Evolutionary conservation across 352 stramenopile species (phyloP).

Genomic region (Globisporangium camurandrum): DNA sequence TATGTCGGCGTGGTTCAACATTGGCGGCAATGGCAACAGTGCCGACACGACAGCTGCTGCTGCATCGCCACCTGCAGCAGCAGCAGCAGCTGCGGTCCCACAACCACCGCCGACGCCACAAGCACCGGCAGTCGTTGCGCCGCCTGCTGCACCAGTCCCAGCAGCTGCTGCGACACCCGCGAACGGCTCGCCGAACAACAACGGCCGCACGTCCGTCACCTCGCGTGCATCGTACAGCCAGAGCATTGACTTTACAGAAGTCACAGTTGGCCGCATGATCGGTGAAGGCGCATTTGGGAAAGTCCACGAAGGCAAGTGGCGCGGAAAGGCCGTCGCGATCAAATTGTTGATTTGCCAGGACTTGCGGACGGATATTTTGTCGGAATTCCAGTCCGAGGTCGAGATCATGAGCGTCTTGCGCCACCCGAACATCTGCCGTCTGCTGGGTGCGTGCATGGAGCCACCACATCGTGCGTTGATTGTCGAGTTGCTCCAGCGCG

Average conservation of each 20-base stretch:
- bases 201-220: conserved; percentile 4
- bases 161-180: conserved; percentile 4
- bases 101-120: conserved; percentile 6
- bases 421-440: conserved; percentile 96
- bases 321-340: conserved; percentile 47
- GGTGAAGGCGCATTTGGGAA: conserved; percentile 77
- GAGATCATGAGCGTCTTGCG: conserved; percentile 87
- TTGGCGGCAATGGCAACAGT: conserved; percentile 32
- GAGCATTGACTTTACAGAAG: conserved; percentile 55
- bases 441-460: conserved; percentile 92
- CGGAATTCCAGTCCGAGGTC: conserved; percentile 75
- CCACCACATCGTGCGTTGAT: conserved; percentile 92
- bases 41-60: conserved; percentile 23
- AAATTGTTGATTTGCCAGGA: conserved; percentile 75
- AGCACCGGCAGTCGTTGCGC: neutral
- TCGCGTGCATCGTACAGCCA: conserved; percentile 25
- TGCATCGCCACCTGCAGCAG: conserved; percentile 23
- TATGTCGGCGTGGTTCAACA: conserved; percentile 61
- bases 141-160: conserved; percentile 11
- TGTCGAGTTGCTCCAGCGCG: conserved; percentile 91
- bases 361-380: conserved; percentile 52
- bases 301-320: conserved; percentile 62
- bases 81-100: conserved; percentile 10
- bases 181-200: neutral
- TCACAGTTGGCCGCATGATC: conserved; percentile 56